Evolutionary conservation across 495 filamentous ascomycete species (phyloP), one percentile per base, ranked within the genome.

Genomic region (Bryoglossum gracile): DNA sequence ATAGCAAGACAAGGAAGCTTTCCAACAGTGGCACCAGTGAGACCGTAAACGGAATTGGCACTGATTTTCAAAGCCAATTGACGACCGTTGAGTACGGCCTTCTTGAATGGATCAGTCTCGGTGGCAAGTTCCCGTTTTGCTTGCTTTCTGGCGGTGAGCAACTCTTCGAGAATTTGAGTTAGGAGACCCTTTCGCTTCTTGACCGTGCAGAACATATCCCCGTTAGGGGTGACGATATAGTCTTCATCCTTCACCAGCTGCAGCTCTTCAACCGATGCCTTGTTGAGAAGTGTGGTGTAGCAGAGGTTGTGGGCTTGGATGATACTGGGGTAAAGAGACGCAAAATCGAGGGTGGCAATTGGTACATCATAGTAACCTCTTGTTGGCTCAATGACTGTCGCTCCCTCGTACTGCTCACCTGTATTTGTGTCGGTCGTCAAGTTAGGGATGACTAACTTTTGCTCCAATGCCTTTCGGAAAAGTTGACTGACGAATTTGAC

Each of bases 301-400:
- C 92, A 99, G 22, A 99, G 78, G 54, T 99, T 99, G 65, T 99
- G 92, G 0, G 92, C 92, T 66, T 96, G 91, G 62, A 99, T 99
- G 62, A 99, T 97, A 65, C 89, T 95, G 9, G 92, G 92, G 61
- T 99, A 99, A 52, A 99, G 81, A 4, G 89, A 95, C 14, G 92
- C 94, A 58, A 99, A 99, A 87, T 99, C 92, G 8, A 99, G 83
- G 0, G 92, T 99, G 4, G 94, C 94, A 53, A 99, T 84, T 3
- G 92, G 92, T 10, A 94, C 87, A 53, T 86, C 78, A 58, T 99
- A 96, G 66, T 91, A 97, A 19, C 86, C 90, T 64, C 88, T 80
- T 24, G 78, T 83, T 8, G 92, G 92, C 56, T 97, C 94, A 61
- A 99, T 99, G 63, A 99, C 92, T 0, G 94, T 99, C 19, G 92